Evolutionary conservation across 139 green algal genomes (phyloP), one percentile per base, ranked within the genome.

Genomic region (Tetradesmus obliquus): DNA sequence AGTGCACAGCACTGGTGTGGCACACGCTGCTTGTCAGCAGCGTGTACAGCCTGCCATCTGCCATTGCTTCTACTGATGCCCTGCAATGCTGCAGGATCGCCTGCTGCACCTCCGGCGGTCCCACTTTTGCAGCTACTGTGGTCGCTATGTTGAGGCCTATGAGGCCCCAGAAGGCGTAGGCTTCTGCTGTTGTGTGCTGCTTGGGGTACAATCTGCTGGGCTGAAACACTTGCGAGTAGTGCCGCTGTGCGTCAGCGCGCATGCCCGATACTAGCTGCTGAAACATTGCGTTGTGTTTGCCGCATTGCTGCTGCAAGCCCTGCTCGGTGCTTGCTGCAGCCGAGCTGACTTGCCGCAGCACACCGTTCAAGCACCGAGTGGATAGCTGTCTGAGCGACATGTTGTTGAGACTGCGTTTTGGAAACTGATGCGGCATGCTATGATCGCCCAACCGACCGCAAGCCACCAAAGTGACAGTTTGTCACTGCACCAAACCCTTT

Each of bases 151-250:
- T 92, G 9, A 86, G 15, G n/a, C 62, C 89, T 20, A 88, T 62
- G 6, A 92, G 45, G 62, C 89, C 66, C 89, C 89, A 92, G 81
- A 92, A 92, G 13, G 66, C 89, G 80, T 62, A 79, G 22, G 81
- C 81, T 53, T 88, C 89, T 32, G 22, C 20, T 19, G 82, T 92
- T 5, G 19, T 72, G 82, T 79, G 62, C 81, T 84, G 81, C 53
- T 84, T 83, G 20, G 81, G 89, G 51, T 89, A 92, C 51, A 92
- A 60, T 10, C 89, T 72, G 53, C 53, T 85, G 4, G 89, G 89
- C 22, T 82, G 81, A 17, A 92, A 92, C 10, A 80, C 66, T 60
- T 86, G 71, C 17, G 80, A 92, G 82, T 86, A 87, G 62, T 80
- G 60, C 2, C 82, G 62, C 24, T 71, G 60, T 53, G 71, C 17